Conservation (phyloP, 2,329 filamentous ascomycete species). For the Nakataea oryzae region DNA sequence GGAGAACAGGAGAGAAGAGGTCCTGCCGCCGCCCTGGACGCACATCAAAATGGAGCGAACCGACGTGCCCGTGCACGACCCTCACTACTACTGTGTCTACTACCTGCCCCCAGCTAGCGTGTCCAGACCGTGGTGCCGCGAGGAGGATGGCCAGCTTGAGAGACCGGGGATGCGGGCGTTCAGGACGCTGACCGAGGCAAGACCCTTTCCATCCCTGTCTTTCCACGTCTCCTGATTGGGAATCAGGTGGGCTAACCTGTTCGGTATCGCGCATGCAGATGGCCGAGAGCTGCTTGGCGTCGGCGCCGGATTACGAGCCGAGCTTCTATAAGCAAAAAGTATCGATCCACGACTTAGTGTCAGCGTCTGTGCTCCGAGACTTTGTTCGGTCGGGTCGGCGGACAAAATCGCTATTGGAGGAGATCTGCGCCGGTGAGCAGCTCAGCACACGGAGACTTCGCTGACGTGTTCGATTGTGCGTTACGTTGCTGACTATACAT, state of each 20-base stretch:
- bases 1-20: too few relatives aligned
- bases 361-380: neutral
- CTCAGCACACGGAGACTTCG: neutral
- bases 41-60: slow-evolving; percentile 2
- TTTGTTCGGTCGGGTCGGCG: neutral
- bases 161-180: neutral
- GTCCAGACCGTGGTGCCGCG: neutral
- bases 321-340: neutral
- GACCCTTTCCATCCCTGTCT: neutral
- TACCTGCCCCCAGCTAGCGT: neutral
- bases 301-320: neutral
- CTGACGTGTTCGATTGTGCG: neutral
- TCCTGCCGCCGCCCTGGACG: slow-evolving; percentile 1
- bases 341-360: neutral
- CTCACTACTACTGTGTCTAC: neutral
- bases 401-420: neutral
- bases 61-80: neutral
- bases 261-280: neutral
- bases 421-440: neutral
- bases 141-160: neutral
- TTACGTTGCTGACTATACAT: neutral
- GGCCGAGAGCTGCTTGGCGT: neutral
- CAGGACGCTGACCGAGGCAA: neutral
- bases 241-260: neutral
- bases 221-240: too few relatives aligned